Base-by-base conservation (phyloP, 2,329 filamentous ascomycete species). In the Grosmannia penicillata region DNA sequence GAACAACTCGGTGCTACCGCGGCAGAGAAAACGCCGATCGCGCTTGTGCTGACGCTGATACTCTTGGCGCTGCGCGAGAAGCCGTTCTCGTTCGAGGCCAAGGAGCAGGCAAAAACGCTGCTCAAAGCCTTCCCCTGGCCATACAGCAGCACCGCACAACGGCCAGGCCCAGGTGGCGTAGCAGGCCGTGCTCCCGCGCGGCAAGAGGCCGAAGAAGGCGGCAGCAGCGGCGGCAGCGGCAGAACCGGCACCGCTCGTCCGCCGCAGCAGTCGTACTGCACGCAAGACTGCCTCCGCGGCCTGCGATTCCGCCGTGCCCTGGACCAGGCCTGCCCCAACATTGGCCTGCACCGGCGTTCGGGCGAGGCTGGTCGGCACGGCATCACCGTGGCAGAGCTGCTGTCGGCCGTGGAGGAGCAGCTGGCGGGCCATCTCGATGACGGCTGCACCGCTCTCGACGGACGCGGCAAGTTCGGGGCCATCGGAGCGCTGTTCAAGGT, bases 401-500 rank as follows among this genome's bases (percentile, higher is more conserved):
- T 39, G 32, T 18, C 13, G 15, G 27, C 15, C 3, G 27, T 28
- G 5, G 14, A 31, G 10, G 27, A 36, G 15, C 38, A 39, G 21
- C 22, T 39, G 10, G 24, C 38, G 5, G 2, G 6, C 6, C 25
- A 34, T 10, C 37, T 39, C 11, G 23, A 36, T 25, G 24, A 36
- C 33, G 24, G 24, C 17, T 21, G 32, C 11, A 13, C 32, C 11
- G 19, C 32, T 2, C 15, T 39, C 8, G 33, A 39, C 11, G 23
- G 27, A 14, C 22, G 27, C 15, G 33, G 38, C 14, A 11, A 32
- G 23, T 36, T 23, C 23, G 33, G 38, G 5, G 8, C 22, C 4
- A 28, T 40, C 9, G 38, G 38, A 17, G 29, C 38, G 23, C 18
- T 40, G 22, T 40, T 40, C 23, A 32, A 36, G n/a, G 33, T 40